Percentiles rank a stretch among this genome's conserved stretches.
Conservation (phyloP, 2,329 filamentous ascomycete species). For the Epichloe baconii region DNA sequence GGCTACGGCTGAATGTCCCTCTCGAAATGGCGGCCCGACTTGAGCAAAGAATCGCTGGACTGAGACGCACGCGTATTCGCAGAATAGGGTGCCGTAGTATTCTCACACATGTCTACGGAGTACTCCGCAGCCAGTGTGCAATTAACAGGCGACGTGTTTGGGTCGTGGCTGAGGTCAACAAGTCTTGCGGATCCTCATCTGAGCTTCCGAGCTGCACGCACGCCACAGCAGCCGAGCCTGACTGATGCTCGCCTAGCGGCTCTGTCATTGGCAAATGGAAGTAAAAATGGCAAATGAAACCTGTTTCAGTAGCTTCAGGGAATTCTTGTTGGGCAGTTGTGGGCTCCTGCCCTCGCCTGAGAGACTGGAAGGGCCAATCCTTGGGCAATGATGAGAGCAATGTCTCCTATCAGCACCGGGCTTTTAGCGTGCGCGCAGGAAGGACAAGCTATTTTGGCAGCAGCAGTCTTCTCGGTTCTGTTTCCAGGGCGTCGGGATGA, state of each 20-base stretch:
- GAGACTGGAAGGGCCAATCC: neutral
- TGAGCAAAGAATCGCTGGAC: neutral
- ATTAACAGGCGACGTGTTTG: neutral
- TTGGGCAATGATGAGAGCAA: neutral
- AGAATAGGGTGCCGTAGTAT: neutral
- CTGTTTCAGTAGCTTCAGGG: neutral
- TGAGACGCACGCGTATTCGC: neutral
- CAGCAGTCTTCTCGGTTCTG: neutral
- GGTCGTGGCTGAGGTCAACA: neutral
- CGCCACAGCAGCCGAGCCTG: neutral
- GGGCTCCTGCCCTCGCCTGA: neutral
- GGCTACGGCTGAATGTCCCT: neutral
- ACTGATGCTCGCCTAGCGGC: neutral
- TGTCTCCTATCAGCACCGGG: neutral
- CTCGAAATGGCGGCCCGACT: neutral
- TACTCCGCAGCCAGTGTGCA: neutral
- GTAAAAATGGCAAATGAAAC: neutral
- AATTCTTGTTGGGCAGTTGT: neutral
- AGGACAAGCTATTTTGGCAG: neutral
- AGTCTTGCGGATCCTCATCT: neutral
- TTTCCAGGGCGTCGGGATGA: too few relatives aligned
- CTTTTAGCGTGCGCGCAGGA: too few relatives aligned
- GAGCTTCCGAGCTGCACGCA: constrained; percentile 1
- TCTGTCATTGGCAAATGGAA: neutral
- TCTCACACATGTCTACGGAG: neutral